Base-by-base conservation (phyloP, 2,329 filamentous ascomycete genomes). In the Paraphaeosphaeria minitans region DNA sequence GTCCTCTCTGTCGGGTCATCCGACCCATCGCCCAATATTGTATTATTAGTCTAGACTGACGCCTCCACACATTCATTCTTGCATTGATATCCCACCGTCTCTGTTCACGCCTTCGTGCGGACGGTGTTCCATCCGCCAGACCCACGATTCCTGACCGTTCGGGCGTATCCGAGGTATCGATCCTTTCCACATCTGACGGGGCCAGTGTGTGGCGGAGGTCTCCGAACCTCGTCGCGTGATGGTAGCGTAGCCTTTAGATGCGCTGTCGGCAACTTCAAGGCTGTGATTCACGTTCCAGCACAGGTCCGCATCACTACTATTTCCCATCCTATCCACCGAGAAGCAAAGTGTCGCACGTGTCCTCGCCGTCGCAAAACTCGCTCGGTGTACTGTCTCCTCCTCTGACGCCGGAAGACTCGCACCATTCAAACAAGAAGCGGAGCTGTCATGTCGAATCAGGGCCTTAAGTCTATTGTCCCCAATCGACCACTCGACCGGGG, bases 1-100 rank as follows among this genome's bases (percentile, higher is more conserved):
- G 67, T 62, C 70, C 70, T 66, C 59, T 62, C 63, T 65, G 60
- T 60, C 66, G 71, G 70, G 69, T 72, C 71, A 71, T 67, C 65
- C 62, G 68, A 64, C 59, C 45, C 22, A 33, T 43, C 9, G 19
- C 50, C 50, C 22, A 52, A 42, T 27, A 42, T 37, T 52, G 35
- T 43, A 46, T 33, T 54, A 54, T 35, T 55, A 55, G 31, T 16
- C 53, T 55, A 48, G 53, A 19, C 53, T 14, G 31, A 22, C 35
- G 43, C 45, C 31, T 48, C 21, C 53, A 48, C 29, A 29, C 27
- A 35, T 16, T 46, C 51, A 24, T 9, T 53, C 51, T 35, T 35
- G 16, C 35, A n/a, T 16, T 33, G 41, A 33, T 24, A 10, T 48
- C 53, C 43, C 22, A 13, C 49, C 48, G 54, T 49, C 55, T 57